Conservation (phyloP, 1,284 basidiomycete species). For the Peniophora sp. region DNA sequence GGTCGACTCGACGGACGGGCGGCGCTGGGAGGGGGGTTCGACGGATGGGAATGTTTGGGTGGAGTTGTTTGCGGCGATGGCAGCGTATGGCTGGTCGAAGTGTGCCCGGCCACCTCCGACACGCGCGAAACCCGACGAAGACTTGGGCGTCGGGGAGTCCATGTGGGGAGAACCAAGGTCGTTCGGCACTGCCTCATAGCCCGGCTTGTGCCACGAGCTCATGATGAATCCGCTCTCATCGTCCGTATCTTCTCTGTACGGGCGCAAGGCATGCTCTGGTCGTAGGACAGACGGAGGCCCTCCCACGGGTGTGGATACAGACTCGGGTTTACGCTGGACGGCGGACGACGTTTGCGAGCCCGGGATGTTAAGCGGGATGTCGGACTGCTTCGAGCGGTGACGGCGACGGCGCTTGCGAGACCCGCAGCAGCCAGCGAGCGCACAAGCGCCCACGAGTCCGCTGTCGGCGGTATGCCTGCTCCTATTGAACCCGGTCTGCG, state of each 20-base stretch:
- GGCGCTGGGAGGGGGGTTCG: conserved; percentile 24
- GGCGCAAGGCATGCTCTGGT: conserved; percentile 68
- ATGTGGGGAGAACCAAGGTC: conserved; percentile 20
- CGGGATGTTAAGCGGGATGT: conserved; percentile 18
- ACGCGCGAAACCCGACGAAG: conserved; percentile 63
- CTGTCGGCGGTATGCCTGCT: conserved; percentile 75
- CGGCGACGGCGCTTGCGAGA: conserved; percentile 32
- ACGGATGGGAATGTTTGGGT: conserved; percentile 61
- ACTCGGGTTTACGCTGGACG: conserved; percentile 14
- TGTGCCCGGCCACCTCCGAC: conserved; percentile 75
- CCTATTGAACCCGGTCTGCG: conserved; percentile 79
- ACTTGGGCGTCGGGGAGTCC: conserved; percentile 21
- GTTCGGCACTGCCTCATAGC: conserved; percentile 38
- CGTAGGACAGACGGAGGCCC: conserved; percentile 64
- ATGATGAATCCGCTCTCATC: conserved; percentile 78
- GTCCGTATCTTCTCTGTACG: conserved; percentile 71
- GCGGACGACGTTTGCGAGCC: conserved; percentile 17
- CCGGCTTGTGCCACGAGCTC: conserved; percentile 69
- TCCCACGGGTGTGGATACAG: conserved; percentile 38
- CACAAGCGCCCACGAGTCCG: conserved; percentile 79
- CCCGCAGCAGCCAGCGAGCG: conserved; percentile 68
- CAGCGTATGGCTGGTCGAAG: conserved; percentile 64
- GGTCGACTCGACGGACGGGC: conserved; percentile 28
- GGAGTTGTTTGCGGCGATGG: conserved; percentile 40
- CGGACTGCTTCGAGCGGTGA: conserved; percentile 19